Evolutionary conservation across 108 stramenopile species (phyloP).

Genomic region (Parietichytrium sp.): DNA sequence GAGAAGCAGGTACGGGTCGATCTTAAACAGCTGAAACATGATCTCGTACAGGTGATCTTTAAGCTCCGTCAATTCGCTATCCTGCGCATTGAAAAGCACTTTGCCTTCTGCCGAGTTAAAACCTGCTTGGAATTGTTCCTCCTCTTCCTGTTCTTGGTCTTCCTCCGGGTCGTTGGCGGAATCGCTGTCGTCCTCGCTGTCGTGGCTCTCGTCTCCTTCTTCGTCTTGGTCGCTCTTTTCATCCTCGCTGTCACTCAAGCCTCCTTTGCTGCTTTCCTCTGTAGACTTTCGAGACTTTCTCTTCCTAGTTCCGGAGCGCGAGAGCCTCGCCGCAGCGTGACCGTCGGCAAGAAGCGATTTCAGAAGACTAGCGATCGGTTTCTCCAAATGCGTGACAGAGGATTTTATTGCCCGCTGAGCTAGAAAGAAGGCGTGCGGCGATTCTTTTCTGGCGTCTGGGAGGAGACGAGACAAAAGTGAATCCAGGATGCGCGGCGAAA

Average conservation of each 20-base stretch:
- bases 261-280: not conserved
- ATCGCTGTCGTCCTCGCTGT: not conserved
- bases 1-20: constrained; percentile 27
- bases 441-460: not conserved
- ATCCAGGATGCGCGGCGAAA: constrained; percentile 13
- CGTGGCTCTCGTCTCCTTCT: not conserved
- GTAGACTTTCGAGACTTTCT: not conserved
- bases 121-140: too few species aligned
- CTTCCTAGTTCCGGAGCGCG: not conserved
- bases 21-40: constrained; percentile 22
- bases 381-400: not conserved
- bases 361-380: not conserved
- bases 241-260: not conserved
- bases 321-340: not conserved
- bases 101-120: too few species aligned
- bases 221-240: not conserved
- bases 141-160: not conserved
- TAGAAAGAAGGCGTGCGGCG: not conserved
- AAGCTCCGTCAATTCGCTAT: constrained; percentile 2
- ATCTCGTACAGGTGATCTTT: constrained; percentile 33
- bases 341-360: not conserved
- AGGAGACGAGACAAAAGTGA: not conserved
- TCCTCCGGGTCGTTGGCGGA: not conserved
- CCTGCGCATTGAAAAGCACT: too few species aligned
- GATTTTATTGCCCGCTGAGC: too few species aligned